Evolutionary conservation across 2,329 filamentous ascomycete species (phyloP).

Genomic region (Ophiocordyceps camponoti-rufipedis): DNA sequence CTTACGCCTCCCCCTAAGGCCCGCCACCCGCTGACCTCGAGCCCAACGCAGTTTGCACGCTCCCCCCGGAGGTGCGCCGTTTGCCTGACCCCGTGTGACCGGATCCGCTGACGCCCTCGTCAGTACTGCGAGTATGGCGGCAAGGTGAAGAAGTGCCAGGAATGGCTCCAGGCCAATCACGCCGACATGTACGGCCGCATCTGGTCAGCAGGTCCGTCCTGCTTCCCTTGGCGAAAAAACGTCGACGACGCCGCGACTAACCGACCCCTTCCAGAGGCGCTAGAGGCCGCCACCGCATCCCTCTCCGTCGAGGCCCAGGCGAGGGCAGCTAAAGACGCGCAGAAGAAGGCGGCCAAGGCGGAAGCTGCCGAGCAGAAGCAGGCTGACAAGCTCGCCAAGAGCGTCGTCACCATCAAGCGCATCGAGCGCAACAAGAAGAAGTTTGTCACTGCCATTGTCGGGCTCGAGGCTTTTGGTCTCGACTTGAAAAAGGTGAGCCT

Average conservation of each 20-base stretch:
- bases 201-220: conserved; percentile 61
- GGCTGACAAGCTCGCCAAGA: conserved; percentile 63
- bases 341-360: conserved; percentile 93
- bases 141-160: conserved; percentile 89
- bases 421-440: conserved; percentile 98
- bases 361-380: conserved; percentile 72
- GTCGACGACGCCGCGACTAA: neutral
- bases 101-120: conserved; percentile 7
- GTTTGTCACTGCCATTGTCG: conserved; percentile 81
- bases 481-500: conserved; percentile 65
- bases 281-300: conserved; percentile 68
- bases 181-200: conserved; percentile 56
- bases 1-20: neutral
- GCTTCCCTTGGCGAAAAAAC: neutral
- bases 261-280: conserved; percentile 38
- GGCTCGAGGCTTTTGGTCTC: conserved; percentile 75
- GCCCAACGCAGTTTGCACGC: conserved; percentile 34
- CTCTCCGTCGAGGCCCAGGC: conserved; percentile 86
- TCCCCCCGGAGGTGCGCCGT: conserved; percentile 42
- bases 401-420: conserved; percentile 79
- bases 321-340: conserved; percentile 85
- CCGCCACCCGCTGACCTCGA: conserved; percentile 3
- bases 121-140: conserved; percentile 99
- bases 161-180: conserved; percentile 73
- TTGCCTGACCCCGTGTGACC: neutral